Evolutionary conservation across 2,329 filamentous ascomycete species (phyloP).

Genomic region (Leptographium flavum): DNA sequence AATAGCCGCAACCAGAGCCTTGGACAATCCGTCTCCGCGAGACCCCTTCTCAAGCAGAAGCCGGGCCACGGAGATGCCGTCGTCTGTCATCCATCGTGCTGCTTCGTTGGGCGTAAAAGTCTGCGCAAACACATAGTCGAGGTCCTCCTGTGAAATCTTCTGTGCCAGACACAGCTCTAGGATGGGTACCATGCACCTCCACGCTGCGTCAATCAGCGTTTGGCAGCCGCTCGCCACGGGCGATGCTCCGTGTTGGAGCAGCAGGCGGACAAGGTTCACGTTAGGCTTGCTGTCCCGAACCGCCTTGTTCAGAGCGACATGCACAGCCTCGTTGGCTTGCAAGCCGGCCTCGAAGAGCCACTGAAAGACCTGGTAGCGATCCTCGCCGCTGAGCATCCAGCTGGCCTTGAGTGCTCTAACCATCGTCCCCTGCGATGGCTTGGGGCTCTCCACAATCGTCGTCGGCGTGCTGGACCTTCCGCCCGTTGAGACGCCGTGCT

Average conservation of each 20-base stretch:
- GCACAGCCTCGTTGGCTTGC: constrained; percentile 30
- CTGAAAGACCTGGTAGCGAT: constrained; percentile 30
- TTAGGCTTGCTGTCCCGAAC: constrained; percentile 37
- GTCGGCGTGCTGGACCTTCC: neutral
- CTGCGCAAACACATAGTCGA: constrained; percentile 29
- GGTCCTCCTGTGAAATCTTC: constrained; percentile 26
- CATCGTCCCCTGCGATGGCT: constrained; percentile 31
- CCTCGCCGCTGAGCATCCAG: constrained; percentile 34
- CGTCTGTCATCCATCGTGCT: constrained; percentile 29
- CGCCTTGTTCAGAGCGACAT: constrained; percentile 34
- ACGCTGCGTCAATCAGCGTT: constrained; percentile 34
- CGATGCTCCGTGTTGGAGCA: constrained; percentile 37
- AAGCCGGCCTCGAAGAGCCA: constrained; percentile 39
- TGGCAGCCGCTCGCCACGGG: constrained; percentile 36
- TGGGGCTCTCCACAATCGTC: neutral
- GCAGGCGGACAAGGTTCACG: constrained; percentile 28
- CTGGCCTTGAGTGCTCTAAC: constrained; percentile 36
- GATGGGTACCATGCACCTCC: constrained; percentile 22
- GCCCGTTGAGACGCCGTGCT: constrained; percentile 8
- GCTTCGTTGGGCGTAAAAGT: constrained; percentile 28
- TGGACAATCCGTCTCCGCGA: constrained; percentile 27
- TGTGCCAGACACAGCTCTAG: constrained; percentile 27
- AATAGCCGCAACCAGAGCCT: constrained; percentile 31
- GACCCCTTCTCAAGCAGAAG: constrained; percentile 36
- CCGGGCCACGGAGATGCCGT: constrained; percentile 30